Evolutionary conservation across 805 yeast species (phyloP), one percentile per base, ranked within the genome.

Genomic region (Cyberlindnera misumaiensis): DNA sequence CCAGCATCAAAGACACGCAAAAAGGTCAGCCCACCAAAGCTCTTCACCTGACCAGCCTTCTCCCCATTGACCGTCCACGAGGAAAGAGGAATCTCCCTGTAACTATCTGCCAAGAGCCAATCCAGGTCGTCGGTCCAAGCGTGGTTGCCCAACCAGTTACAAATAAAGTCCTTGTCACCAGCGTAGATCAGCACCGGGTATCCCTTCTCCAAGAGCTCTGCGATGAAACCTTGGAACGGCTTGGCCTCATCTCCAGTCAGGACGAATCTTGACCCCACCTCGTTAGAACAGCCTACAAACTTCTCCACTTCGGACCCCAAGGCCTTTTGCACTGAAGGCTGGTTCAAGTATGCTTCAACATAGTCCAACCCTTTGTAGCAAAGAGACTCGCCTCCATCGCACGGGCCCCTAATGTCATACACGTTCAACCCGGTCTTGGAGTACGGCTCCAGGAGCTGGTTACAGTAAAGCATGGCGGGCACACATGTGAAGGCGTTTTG

Each of bases 121-220:
- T 69, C 73, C 45, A 85, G 65, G 45, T 61, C 68, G 55, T 82
- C 72, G 12, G 88, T 65, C 93, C 95, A 86, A 11, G 84, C 93
- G 49, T 75, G 76, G 64, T 86, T 84, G 48, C 96, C 96, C 47
- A 87, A 69, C 93, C 96, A 87, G 67, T 87, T 87, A 64, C 96
- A 87, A 55, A 87, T 86, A 61, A 73, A 87, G 61, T 87, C 96
- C 62, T 87, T 84, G 60, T 87, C 95, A 55, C 96, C 96, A n/a
- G 96, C 96, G 52, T 87, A 88, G 44, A 86, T 75, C 53, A 88
- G 72, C 4, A 87, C 89, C 14, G 96, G 95, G 34, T 86, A 55
- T 18, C 75, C 81, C 41, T 70, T 60, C 52, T 84, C 80, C 51
- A 87, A 70, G 42, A 87, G 61, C 43, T 80, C 82, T 11, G 80